Conservation (phyloP, 176 grass and related monocot species). For the Poa pratensis region DNA sequence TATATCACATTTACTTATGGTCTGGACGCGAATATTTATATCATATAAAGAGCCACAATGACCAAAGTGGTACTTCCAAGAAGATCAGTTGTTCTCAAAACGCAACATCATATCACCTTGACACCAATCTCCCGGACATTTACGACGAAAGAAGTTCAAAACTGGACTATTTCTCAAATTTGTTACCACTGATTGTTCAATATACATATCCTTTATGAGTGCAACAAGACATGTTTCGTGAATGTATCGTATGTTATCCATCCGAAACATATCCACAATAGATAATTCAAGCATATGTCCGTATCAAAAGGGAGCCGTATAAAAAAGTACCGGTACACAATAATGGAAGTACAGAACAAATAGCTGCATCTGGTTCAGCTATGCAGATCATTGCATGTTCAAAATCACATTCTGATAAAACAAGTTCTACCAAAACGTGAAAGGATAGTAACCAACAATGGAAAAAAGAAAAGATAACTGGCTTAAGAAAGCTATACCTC, state of each 20-base stretch:
- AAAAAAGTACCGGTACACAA: not conserved
- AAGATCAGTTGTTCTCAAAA: not conserved
- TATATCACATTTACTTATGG: not conserved
- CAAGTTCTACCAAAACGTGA: slow-evolving; percentile 30
- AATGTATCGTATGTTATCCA: not conserved
- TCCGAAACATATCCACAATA: slow-evolving; percentile 9
- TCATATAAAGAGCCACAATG: not conserved
- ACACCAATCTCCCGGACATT: slow-evolving; percentile 11
- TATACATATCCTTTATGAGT: slow-evolving; percentile 9
- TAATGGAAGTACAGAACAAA: not conserved
- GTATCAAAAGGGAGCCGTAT: not conserved
- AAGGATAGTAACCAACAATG: slow-evolving; percentile 14
- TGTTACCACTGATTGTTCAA: not conserved
- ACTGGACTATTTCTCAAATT: not conserved
- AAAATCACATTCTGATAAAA: slow-evolving; percentile 16
- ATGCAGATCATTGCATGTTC: slow-evolving; percentile 14
- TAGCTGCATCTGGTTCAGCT: not conserved
- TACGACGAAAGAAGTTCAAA: slow-evolving; percentile 10
- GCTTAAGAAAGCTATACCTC: slow-evolving; percentile 49
- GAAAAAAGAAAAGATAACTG: slow-evolving; percentile 27
- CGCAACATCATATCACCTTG: not conserved
- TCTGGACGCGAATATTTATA: not conserved
- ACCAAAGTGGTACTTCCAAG: not conserved
- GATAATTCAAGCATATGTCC: not conserved
- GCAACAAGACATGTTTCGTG: not conserved